Percentiles rank a stretch among this genome's conserved stretches.
phyloP scores from a whole-genome alignment of 108 stramenopile genomes.

The Stephanodiscus triporus region DNA sequence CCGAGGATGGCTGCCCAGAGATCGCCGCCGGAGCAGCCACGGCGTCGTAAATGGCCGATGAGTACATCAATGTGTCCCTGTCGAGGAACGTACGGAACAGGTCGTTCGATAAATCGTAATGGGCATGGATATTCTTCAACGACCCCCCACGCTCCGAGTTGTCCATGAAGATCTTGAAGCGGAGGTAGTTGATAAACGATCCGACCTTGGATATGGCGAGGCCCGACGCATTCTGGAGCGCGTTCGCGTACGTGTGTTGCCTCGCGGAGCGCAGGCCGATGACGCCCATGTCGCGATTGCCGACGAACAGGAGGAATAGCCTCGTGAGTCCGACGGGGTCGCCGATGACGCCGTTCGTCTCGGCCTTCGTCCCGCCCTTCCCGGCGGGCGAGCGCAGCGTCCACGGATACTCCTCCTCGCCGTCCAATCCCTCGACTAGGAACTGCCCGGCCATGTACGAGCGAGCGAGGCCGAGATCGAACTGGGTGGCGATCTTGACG shows the following conservation, averaged over 20 bases:
- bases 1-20: constrained; percentile 42
- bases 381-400: constrained; percentile 37
- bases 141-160: constrained; percentile 88
- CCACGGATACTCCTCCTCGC: constrained; percentile 61
- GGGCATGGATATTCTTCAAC: constrained; percentile 94
- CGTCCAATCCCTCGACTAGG: constrained; percentile 67
- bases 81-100: constrained; percentile 93
- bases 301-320: constrained; percentile 84
- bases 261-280: constrained; percentile 55
- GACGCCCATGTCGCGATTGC: constrained; percentile 73
- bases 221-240: constrained; percentile 71
- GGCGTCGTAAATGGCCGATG: constrained; percentile 89
- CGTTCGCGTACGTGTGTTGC: constrained; percentile 63
- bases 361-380: constrained; percentile 37
- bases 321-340: constrained; percentile 82
- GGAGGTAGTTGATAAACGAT: constrained; percentile 80
- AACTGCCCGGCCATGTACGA: constrained; percentile 93
- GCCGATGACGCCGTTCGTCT: constrained; percentile 68
- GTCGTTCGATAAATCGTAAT: constrained; percentile 95
- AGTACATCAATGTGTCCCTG: constrained; percentile 90
- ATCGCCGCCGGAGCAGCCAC: constrained; percentile 44
- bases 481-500: constrained; percentile 89
- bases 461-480: constrained; percentile 90
- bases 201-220: constrained; percentile 87
- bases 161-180: constrained; percentile 91